Percentiles rank a stretch among this genome's conserved stretches.
Conservation (phyloP, 108 stramenopile species). For the Cyclotella kingstonii region DNA sequence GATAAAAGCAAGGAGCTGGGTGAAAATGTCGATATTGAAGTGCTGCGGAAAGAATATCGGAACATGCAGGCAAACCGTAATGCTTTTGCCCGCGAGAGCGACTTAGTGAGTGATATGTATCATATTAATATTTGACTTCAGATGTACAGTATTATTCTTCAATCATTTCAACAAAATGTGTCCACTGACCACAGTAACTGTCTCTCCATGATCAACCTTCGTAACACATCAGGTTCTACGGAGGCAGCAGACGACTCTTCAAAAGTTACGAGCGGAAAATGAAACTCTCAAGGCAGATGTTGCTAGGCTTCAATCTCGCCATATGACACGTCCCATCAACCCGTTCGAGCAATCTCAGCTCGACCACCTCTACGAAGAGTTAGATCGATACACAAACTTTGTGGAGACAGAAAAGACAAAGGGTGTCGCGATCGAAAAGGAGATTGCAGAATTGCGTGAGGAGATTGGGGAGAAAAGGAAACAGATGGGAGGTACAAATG, state of each 20-base stretch:
- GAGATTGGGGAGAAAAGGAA: constrained; percentile 72
- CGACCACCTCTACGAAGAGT: constrained; percentile 53
- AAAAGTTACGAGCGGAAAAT: constrained; percentile 71
- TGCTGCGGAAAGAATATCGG: constrained; percentile 79
- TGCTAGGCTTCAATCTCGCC: constrained; percentile 63
- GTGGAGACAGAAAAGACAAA: constrained; percentile 56
- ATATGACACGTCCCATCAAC: constrained; percentile 49
- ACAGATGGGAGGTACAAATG: constrained; percentile 85
- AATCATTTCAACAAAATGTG: too few relatives aligned
- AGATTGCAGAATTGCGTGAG: constrained; percentile 49
- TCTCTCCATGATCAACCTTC: neutral
- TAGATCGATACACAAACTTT: constrained; percentile 47
- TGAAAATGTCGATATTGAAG: constrained; percentile 55
- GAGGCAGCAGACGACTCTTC: constrained; percentile 73
- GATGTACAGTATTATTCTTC: too few relatives aligned
- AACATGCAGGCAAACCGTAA: constrained; percentile 88
- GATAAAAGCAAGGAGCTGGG: constrained; percentile 14
- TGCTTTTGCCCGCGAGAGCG: constrained; percentile 75
- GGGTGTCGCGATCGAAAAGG: constrained; percentile 56
- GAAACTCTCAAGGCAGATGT: constrained; percentile 77
- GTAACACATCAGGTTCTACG: constrained; percentile 58
- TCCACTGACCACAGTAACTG: neutral
- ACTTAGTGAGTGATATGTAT: constrained; percentile 27
- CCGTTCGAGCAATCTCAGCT: constrained; percentile 52
- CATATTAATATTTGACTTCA: too few relatives aligned